phyloP scores from a whole-genome alignment of 2,329 filamentous ascomycete genomes.

The Tolypocladium pustulatum region DNA sequence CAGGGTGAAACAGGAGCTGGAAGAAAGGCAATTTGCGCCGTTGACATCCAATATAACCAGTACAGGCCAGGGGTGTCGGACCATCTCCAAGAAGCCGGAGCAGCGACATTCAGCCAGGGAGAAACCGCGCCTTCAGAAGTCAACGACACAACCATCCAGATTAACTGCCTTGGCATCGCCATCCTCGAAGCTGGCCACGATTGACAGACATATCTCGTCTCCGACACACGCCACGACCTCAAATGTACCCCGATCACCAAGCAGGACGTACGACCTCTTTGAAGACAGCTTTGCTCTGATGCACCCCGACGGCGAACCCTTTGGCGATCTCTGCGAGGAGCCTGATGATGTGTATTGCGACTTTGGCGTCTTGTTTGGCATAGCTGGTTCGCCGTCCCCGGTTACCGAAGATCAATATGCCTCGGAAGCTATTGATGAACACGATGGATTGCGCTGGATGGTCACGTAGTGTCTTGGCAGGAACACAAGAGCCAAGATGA shows the following conservation, averaged over 20 bases:
- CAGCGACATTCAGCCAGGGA: background rate
- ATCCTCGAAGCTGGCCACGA: background rate
- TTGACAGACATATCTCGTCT: background rate
- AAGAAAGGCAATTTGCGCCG: background rate
- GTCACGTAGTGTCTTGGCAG: background rate
- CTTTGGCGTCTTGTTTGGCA: conserved; percentile 37
- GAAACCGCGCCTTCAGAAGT: background rate
- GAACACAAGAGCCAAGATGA: conserved; percentile 9
- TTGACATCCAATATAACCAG: no score
- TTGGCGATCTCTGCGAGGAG: conserved; percentile 30
- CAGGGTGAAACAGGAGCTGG: background rate
- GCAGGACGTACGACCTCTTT: conserved; percentile 18
- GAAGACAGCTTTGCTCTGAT: conserved; percentile 41
- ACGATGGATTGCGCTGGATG: background rate
- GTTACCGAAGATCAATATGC: background rate
- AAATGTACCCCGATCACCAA: background rate
- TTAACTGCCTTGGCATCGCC: background rate
- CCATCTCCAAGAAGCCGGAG: background rate
- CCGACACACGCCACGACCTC: background rate
- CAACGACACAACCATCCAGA: background rate
- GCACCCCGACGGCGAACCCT: conserved; percentile 31
- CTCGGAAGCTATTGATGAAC: background rate
- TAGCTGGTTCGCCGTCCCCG: background rate
- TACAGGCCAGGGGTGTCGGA: background rate
- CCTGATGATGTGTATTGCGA: conserved; percentile 44